These are phyloP conservation scores for Penicillium aurantiogriseum DNA, from an alignment of 2,329 filamentous ascomycete genomes.

Conservation along the genomic window DNA sequence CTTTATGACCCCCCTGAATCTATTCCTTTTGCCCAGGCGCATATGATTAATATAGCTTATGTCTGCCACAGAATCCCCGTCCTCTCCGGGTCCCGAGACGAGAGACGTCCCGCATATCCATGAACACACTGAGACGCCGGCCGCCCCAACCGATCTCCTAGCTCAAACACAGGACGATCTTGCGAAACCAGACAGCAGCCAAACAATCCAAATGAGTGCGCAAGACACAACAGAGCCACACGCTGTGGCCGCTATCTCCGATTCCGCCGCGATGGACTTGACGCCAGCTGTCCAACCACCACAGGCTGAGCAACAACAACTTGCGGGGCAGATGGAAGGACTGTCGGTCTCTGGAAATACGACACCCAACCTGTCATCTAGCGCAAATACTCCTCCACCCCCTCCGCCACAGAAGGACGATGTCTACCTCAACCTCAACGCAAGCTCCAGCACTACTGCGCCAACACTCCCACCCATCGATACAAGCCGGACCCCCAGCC, in stretches of 20 bases:
- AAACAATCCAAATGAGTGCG: conserved; percentile 16
- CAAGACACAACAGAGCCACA: conserved; percentile 9
- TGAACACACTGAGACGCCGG: conserved; percentile 27
- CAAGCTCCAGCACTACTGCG: conserved; percentile 43
- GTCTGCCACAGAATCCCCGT: conserved; percentile 32
- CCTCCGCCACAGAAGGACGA: conserved; percentile 53
- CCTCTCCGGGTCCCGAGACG: conserved; percentile 25
- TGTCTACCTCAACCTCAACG: conserved; percentile 51
- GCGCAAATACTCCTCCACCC: conserved; percentile 32
- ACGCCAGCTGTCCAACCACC: conserved; percentile 10
- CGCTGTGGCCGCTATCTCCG: neutral
- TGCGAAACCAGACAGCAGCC: conserved; percentile 11
- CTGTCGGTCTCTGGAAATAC: conserved; percentile 32
- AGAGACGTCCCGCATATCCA: conserved; percentile 24
- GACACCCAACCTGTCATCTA: conserved; percentile 18
- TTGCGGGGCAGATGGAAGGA: conserved; percentile 31
- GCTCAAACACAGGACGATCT: conserved; percentile 21
- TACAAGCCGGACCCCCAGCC: conserved; percentile 33
- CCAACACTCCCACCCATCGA: conserved; percentile 42
- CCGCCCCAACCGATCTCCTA: conserved; percentile 20
- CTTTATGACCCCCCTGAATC: conserved; percentile 9
- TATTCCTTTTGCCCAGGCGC: conserved; percentile 16
- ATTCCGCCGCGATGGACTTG: conserved; percentile 4
- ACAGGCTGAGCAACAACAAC: conserved; percentile 22
- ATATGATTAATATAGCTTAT: conserved; percentile 47